phyloP scores from a whole-genome alignment of 768 basidiomycete genomes.

The Suillus discolor region DNA sequence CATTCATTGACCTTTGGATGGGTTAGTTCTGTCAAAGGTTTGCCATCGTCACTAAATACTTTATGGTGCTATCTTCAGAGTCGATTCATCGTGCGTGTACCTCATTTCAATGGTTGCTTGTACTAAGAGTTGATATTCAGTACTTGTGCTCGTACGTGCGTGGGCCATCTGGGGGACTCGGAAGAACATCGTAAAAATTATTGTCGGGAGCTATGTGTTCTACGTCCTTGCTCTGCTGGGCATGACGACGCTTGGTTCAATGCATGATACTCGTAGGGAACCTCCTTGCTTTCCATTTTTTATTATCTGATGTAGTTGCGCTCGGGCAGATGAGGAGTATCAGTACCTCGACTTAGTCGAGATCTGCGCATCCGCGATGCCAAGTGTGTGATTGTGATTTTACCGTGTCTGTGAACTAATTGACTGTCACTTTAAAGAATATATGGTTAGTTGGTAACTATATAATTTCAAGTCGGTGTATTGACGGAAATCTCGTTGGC shows the following conservation, averaged over 20 bases:
- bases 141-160: constrained; percentile 26
- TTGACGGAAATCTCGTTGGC: not conserved
- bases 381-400: constrained; percentile 15
- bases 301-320: not conserved
- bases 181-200: not conserved
- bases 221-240: constrained; percentile 4
- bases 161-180: constrained; percentile 25
- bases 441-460: not conserved
- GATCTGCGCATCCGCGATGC: constrained; percentile 14
- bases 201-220: constrained; percentile 13
- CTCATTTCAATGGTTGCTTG: not conserved
- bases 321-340: constrained; percentile 3
- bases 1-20: not conserved
- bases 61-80: constrained; percentile 20
- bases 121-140: constrained; percentile 8
- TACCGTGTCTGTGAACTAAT: not conserved
- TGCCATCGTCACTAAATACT: not conserved
- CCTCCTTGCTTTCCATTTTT: not conserved
- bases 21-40: constrained; percentile 22
- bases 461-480: not conserved
- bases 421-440: not conserved
- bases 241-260: constrained; percentile 1
- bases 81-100: constrained; percentile 24
- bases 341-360: constrained; percentile 14
- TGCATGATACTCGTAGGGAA: not conserved